Evolutionary conservation across 768 basidiomycete genomes (phyloP), one percentile per base, ranked within the genome.

Genomic region (Cystobasidium tubakii): DNA sequence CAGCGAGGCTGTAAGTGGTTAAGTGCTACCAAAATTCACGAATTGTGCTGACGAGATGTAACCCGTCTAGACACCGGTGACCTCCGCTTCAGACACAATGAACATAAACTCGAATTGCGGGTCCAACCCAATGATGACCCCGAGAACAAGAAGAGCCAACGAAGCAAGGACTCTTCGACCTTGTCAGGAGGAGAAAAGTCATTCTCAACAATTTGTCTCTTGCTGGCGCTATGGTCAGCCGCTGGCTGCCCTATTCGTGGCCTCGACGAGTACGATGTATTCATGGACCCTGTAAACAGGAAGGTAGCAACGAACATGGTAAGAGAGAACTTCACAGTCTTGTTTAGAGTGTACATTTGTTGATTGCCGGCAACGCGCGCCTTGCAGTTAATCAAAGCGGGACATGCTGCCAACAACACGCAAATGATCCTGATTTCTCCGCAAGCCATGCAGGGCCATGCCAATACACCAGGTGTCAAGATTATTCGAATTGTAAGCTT

Each of bases 251-350:
- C 96, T 0, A 84, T 99, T 57, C 85, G 96, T 73, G 97, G 95
- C 79, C 86, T 98, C 88, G 96, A 99, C 79, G 96, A 99, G 81
- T 99, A 96, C 80, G 95, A 98, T 78, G 95, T 97, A 13, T 97
- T 95, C 84, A 92, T 98, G 73, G 83, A 83, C 74, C 77, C 78
- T 12, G 79, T 80, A 57, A 83, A 83, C 74, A 87, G 96, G 23
- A 88, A 88, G 60, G 89, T 95, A 78, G 90, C 90, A 74, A 96
- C 95, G 88, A 90, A 87, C 81, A 92, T 95, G 90, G 90, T 97
- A 87, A 90, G 63, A 3, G 25, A 3, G 27, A 13, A 3, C 15
- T 62, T 15, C 6, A 31, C 29, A n/a, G n/a, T n/a, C n/a, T n/a
- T n/a, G n/a, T n/a, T n/a, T n/a, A n/a, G n/a, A n/a, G n/a, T n/a